Conservation (phyloP, 2,329 filamentous ascomycete genomes). For the Pseudogymnoascus pannorum region DNA sequence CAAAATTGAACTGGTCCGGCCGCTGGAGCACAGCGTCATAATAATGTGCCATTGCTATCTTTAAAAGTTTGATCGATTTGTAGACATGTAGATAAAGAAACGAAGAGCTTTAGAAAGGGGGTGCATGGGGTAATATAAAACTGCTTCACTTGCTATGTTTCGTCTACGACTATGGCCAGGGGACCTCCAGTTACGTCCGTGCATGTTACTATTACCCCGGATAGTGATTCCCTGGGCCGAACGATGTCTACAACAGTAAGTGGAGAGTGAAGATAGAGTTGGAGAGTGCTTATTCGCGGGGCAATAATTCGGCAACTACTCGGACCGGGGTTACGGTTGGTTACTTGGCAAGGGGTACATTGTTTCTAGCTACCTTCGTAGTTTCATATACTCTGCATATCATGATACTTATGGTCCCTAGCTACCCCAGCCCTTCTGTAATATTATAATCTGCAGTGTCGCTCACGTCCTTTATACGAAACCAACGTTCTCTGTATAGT, state of each 20-base stretch:
- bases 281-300: neutral
- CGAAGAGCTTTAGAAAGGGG: neutral
- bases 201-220: neutral
- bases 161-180: neutral
- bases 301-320: neutral
- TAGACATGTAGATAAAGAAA: neutral
- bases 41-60: neutral
- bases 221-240: neutral
- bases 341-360: neutral
- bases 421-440: neutral
- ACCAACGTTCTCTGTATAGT: neutral
- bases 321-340: neutral
- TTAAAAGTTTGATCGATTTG: neutral
- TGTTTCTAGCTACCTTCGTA: neutral
- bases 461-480: neutral
- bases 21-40: neutral
- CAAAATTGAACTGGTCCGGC: constrained; percentile 32
- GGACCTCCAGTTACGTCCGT: neutral
- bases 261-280: neutral
- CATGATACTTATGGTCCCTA: neutral
- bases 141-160: neutral
- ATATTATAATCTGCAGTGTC: neutral
- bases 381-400: neutral
- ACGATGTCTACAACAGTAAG: neutral
- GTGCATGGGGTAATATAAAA: neutral